phyloP scores from a whole-genome alignment of 1,284 basidiomycete genomes.

The Apiotrichum gracile region DNA sequence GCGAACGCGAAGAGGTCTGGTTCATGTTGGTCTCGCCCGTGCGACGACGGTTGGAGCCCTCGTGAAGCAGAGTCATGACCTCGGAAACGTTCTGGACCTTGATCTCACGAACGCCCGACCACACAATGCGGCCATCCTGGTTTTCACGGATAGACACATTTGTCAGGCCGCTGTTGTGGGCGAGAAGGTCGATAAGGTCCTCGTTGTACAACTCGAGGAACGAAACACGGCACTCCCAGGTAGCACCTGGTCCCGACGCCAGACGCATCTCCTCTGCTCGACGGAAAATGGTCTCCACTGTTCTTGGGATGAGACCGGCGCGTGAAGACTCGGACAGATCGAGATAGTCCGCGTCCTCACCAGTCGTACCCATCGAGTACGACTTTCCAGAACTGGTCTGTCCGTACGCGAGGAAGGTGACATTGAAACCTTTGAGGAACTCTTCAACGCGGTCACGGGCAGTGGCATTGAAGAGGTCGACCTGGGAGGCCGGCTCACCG shows the following conservation, averaged over 20 bases:
- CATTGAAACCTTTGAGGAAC: slow-evolving; percentile 94
- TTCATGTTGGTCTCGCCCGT: slow-evolving; percentile 99
- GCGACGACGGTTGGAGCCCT: slow-evolving; percentile 80
- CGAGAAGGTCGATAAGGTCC: slow-evolving; percentile 83
- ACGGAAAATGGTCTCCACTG: slow-evolving; percentile 85
- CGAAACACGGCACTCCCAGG: slow-evolving; percentile 52
- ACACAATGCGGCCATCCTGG: slow-evolving; percentile 92
- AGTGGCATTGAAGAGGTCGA: slow-evolving; percentile 73
- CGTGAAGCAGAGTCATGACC: slow-evolving; percentile 85
- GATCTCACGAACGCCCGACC: slow-evolving; percentile 90
- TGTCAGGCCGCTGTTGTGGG: slow-evolving; percentile 57
- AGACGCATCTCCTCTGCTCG: slow-evolving; percentile 68
- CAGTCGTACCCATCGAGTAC: slow-evolving; percentile 83
- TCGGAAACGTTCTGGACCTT: slow-evolving; percentile 73
- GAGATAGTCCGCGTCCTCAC: slow-evolving; percentile 71
- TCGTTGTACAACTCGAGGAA: slow-evolving; percentile 99
- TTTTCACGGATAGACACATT: slow-evolving; percentile 90
- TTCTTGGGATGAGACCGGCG: slow-evolving; percentile 84
- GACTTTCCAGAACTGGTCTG: slow-evolving; percentile 97
- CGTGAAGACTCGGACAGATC: slow-evolving; percentile 42
- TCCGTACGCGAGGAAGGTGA: slow-evolving; percentile 90
- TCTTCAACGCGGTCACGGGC: slow-evolving; percentile 80
- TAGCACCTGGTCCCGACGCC: slow-evolving; percentile 65
- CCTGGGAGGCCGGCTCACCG: slow-evolving; percentile 72
- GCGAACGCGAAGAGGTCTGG: slow-evolving; percentile 91